These are phyloP conservation scores for Tuber calosporum DNA, from an alignment of 495 filamentous ascomycete genomes.

Conservation along the genomic window DNA sequence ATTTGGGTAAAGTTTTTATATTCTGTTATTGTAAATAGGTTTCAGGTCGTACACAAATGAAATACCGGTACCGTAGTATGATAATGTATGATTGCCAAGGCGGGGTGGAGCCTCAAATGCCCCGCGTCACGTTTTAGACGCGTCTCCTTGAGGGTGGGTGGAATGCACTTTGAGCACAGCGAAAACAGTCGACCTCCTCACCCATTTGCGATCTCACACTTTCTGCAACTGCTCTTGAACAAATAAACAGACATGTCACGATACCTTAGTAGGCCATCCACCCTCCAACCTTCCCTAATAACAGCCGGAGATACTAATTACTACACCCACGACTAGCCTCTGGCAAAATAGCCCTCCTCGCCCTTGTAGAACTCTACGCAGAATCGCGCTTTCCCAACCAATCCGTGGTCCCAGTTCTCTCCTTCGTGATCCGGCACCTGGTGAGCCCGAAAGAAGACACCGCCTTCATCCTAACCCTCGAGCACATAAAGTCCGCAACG, in stretches of 20 bases:
- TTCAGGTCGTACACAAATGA: not conserved
- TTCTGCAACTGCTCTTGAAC: not conserved
- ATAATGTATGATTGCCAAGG: not conserved
- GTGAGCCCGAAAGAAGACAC: constrained; percentile 48
- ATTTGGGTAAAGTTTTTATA: not conserved
- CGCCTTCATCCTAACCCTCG: constrained; percentile 54
- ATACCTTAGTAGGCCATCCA: constrained; percentile 26
- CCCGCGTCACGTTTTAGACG: not conserved
- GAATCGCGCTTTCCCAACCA: constrained; percentile 65
- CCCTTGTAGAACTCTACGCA: constrained; percentile 71
- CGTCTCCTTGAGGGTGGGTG: not conserved
- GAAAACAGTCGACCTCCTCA: not conserved
- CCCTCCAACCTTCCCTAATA: constrained; percentile 6
- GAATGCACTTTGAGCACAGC: not conserved
- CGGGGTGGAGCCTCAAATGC: not conserved
- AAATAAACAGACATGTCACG: constrained; percentile 20
- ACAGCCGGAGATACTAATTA: constrained; percentile 9
- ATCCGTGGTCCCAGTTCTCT: constrained; percentile 72
- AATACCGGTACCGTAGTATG: not conserved
- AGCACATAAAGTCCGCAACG: constrained; percentile 40
- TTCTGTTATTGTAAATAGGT: not conserved
- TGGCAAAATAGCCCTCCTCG: constrained; percentile 72
- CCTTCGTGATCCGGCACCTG: constrained; percentile 71
- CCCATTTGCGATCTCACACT: not conserved
- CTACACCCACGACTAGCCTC: constrained; percentile 47